Percentiles rank a stretch among this genome's conserved stretches.
Evolutionary conservation across 345 rosid genomes (phyloP).

Genomic region (Eutrema heterophyllum): DNA sequence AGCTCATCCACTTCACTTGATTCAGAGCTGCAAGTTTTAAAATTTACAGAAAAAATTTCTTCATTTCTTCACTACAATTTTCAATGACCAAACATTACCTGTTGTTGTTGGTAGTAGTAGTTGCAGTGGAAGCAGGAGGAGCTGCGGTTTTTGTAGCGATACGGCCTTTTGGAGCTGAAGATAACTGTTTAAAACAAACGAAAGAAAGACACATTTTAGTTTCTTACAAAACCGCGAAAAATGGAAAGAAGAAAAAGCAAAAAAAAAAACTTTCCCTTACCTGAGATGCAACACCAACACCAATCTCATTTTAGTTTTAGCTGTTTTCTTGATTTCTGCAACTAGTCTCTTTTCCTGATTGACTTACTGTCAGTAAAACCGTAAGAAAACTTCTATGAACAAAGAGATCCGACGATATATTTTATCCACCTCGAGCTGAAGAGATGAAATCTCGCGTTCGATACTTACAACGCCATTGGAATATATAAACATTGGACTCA

Average conservation of each 20-base stretch:
- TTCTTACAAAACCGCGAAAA: neutral
- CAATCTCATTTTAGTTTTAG: slow-evolving; percentile 95
- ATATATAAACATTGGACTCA: neutral
- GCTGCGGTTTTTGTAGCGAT: slow-evolving; percentile 34
- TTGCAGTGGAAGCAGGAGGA: slow-evolving; percentile 14
- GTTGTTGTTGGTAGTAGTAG: slow-evolving; percentile 8
- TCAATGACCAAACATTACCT: neutral
- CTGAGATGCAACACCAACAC: slow-evolving; percentile 97
- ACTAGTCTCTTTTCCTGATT: slow-evolving; percentile 82
- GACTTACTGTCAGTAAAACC: neutral
- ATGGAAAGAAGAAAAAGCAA: neutral
- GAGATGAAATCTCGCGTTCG: slow-evolving; percentile 92
- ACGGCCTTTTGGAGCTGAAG: slow-evolving; percentile 96
- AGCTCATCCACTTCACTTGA: slow-evolving; percentile 72
- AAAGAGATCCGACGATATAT: neutral
- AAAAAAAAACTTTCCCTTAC: slow-evolving; percentile 28
- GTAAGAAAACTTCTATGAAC: neutral
- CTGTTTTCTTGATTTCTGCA: slow-evolving; percentile 93
- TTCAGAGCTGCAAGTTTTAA: slow-evolving; percentile 44
- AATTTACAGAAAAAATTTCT: neutral
- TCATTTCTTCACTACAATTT: neutral
- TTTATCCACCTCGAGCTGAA: slow-evolving; percentile 72
- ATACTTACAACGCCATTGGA: slow-evolving; percentile 41
- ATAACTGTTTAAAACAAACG: slow-evolving; percentile 45
- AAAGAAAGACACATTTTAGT: neutral